phyloP scores from a whole-genome alignment of 1,284 basidiomycete species.

The Papiliotrema laurentii region DNA sequence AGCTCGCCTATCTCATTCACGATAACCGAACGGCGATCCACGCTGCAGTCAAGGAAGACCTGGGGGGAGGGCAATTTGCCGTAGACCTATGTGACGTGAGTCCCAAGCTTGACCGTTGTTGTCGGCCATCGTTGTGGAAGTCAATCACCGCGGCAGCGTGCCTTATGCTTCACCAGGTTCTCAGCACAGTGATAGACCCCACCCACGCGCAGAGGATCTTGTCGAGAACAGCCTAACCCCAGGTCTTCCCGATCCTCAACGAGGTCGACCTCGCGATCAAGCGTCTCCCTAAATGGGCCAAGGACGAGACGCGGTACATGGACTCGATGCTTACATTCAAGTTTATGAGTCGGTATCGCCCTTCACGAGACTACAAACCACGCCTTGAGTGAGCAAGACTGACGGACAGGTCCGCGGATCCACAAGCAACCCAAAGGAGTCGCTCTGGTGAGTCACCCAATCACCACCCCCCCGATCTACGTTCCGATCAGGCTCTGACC shows the following conservation, averaged over 20 bases:
- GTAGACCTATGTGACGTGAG: conserved; percentile 32
- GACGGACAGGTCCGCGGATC: conserved; percentile 58
- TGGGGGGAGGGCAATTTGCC: conserved; percentile 52
- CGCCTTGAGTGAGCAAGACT: conserved; percentile 21
- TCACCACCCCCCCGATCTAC: not conserved
- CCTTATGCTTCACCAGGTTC: too few species aligned
- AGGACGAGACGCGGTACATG: conserved; percentile 60
- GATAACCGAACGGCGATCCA: conserved; percentile 57
- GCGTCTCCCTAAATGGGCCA: conserved; percentile 69
- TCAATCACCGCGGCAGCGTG: not conserved
- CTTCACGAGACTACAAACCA: conserved; percentile 2
- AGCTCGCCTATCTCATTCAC: conserved; percentile 59
- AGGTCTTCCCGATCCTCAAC: conserved; percentile 51
- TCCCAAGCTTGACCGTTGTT: not conserved
- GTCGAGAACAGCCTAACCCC: not conserved
- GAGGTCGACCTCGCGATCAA: conserved; percentile 65
- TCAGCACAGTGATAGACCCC: not conserved
- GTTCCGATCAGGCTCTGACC: not conserved
- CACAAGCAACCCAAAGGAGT: conserved; percentile 74
- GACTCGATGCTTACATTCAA: conserved; percentile 45
- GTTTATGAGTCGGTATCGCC: conserved; percentile 28
- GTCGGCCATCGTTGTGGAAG: not conserved
- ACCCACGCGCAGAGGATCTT: not conserved
- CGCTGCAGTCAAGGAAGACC: conserved; percentile 54
- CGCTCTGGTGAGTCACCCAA: conserved; percentile 53